Evolutionary conservation across 2,329 filamentous ascomycete species (phyloP).

Genomic region (Cyphellophora attinorum): DNA sequence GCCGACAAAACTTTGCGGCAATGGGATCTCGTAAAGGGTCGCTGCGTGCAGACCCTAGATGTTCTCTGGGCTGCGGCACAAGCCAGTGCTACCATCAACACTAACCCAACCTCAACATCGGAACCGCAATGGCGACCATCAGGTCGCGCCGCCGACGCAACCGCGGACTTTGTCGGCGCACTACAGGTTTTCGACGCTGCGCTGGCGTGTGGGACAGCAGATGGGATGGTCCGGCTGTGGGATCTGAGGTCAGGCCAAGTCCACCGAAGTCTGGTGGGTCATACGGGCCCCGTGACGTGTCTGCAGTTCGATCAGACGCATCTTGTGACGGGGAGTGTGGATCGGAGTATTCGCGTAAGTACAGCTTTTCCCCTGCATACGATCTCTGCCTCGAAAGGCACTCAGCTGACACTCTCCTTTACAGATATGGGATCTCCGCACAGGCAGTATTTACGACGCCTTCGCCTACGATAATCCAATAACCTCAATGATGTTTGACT

Average conservation of each 20-base stretch:
- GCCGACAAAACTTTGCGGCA: slow-evolving; percentile 95
- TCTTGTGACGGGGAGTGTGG: slow-evolving; percentile 82
- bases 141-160: slow-evolving; percentile 51
- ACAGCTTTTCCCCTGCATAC: slow-evolving; percentile 7
- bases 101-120: slow-evolving; percentile 31
- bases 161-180: slow-evolving; percentile 87
- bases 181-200: slow-evolving; percentile 94
- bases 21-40: slow-evolving; percentile 95
- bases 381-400: slow-evolving; percentile 1
- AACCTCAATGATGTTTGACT: slow-evolving; percentile 96
- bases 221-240: slow-evolving; percentile 95
- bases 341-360: slow-evolving; percentile 86
- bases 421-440: slow-evolving; percentile 97
- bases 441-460: slow-evolving; percentile 87
- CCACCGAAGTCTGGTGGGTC: slow-evolving; percentile 89
- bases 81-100: slow-evolving; percentile 59
- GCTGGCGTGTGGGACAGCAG: slow-evolving; percentile 88
- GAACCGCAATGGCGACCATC: slow-evolving; percentile 61
- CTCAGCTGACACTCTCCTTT: slow-evolving; percentile 1
- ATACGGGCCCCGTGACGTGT: slow-evolving; percentile 88
- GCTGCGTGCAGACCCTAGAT: slow-evolving; percentile 93
- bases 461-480: slow-evolving; percentile 90
- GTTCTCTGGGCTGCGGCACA: slow-evolving; percentile 97
- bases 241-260: slow-evolving; percentile 94
- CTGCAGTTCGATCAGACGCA: slow-evolving; percentile 95